Conservation (phyloP, 2,329 filamentous ascomycete species). For the Aspergillus phoenicis region DNA sequence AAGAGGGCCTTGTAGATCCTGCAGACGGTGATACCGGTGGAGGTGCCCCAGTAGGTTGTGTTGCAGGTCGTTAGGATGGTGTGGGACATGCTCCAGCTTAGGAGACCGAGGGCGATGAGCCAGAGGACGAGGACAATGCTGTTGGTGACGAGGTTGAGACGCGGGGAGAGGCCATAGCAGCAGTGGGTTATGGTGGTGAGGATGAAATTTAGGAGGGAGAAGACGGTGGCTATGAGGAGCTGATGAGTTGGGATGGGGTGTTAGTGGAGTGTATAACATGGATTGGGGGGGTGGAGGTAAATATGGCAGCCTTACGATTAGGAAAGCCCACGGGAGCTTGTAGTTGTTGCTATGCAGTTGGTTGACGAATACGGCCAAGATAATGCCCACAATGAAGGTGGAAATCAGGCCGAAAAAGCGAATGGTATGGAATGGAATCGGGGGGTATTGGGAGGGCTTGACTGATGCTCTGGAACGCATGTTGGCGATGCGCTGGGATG, state of each 20-base stretch:
- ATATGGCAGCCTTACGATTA: slow-evolving; percentile 50
- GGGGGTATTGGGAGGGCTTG: slow-evolving; percentile 45
- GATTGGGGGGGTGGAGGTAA: neutral
- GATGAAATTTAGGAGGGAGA: slow-evolving; percentile 54
- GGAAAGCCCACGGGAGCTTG: slow-evolving; percentile 61
- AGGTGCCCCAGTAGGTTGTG: slow-evolving; percentile 55
- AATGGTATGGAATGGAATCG: slow-evolving; percentile 44
- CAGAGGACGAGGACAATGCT: slow-evolving; percentile 53
- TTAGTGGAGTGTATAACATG: slow-evolving; percentile 5
- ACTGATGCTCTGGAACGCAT: slow-evolving; percentile 36
- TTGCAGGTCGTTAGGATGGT: slow-evolving; percentile 58
- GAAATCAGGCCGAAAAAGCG: slow-evolving; percentile 51
- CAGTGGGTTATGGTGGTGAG: slow-evolving; percentile 56
- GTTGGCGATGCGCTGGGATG: slow-evolving; percentile 11
- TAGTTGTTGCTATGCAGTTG: slow-evolving; percentile 56
- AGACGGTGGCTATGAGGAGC: slow-evolving; percentile 55
- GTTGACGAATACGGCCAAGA: slow-evolving; percentile 59
- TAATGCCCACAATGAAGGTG: slow-evolving; percentile 55
- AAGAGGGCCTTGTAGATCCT: slow-evolving; percentile 63
- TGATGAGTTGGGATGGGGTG: slow-evolving; percentile 27
- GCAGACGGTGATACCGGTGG: slow-evolving; percentile 59
- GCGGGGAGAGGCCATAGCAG: slow-evolving; percentile 55
- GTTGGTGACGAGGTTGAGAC: slow-evolving; percentile 55
- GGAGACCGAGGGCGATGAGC: slow-evolving; percentile 54
- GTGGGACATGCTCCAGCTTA: slow-evolving; percentile 57